Evolutionary conservation across 768 basidiomycete species (phyloP).

Genomic region (Lyophyllum semitale): DNA sequence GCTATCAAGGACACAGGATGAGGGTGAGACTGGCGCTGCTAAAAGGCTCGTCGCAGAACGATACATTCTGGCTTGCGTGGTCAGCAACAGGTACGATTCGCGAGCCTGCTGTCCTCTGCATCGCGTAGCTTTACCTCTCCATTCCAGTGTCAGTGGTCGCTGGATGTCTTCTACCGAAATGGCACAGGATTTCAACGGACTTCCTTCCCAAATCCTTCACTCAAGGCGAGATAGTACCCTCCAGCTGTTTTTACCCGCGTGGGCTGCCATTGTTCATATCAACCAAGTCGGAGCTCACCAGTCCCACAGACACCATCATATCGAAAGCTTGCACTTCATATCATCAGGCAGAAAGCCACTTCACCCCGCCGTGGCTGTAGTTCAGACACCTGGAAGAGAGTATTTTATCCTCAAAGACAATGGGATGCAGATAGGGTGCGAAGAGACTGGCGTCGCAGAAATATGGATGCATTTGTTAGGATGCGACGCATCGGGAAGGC

Average conservation of each 20-base stretch:
- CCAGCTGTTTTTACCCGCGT: slow-evolving; percentile 70
- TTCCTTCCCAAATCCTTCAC: slow-evolving; percentile 23
- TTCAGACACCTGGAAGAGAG: slow-evolving; percentile 70
- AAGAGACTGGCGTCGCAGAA: slow-evolving; percentile 68
- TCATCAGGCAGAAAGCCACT: slow-evolving; percentile 41
- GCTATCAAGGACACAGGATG: slow-evolving; percentile 45
- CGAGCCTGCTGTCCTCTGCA: neutral
- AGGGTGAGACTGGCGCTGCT: slow-evolving; percentile 41
- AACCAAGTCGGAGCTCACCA: neutral
- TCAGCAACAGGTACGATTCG: slow-evolving; percentile 64
- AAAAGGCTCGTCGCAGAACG: slow-evolving; percentile 56
- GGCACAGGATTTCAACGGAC: slow-evolving; percentile 69
- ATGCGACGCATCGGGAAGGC: slow-evolving; percentile 33
- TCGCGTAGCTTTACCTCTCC: neutral
- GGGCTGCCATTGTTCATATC: slow-evolving; percentile 21
- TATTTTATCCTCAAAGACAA: slow-evolving; percentile 74
- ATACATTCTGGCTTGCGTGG: slow-evolving; percentile 70
- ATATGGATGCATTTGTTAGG: slow-evolving; percentile 64
- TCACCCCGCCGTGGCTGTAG: slow-evolving; percentile 64
- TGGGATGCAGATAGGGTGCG: slow-evolving; percentile 75
- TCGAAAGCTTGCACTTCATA: slow-evolving; percentile 75
- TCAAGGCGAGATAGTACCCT: slow-evolving; percentile 31
- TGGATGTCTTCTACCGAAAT: slow-evolving; percentile 73
- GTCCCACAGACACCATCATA: slow-evolving; percentile 64
- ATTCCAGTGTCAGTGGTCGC: slow-evolving; percentile 60